Conservation (phyloP, 2,329 filamentous ascomycete species). For the Alternaria solani region DNA sequence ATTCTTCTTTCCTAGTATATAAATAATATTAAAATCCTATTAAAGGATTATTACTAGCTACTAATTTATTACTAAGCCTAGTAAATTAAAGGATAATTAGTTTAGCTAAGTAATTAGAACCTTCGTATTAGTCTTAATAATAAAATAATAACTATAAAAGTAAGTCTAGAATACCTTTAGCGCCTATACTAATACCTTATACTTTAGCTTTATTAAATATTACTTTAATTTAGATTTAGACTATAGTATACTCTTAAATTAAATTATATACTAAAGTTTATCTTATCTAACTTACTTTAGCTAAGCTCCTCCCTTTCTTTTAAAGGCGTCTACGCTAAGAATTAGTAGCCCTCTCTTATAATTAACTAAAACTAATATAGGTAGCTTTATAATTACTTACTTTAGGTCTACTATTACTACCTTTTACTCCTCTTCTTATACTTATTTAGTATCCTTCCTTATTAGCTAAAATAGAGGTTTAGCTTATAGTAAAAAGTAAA, state of each 20-base stretch:
- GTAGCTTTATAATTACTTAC: not conserved
- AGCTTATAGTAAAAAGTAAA: not conserved
- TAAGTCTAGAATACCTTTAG: slow-evolving; percentile 2
- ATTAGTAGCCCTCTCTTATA: not conserved
- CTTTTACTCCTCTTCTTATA: not conserved
- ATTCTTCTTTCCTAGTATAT: slow-evolving; percentile 1
- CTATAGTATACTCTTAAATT: slow-evolving; percentile 6
- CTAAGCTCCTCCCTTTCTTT: not conserved
- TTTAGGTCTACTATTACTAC: not conserved
- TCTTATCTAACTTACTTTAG: not conserved
- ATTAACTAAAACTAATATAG: not conserved
- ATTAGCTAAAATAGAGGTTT: slow-evolving; percentile 3
- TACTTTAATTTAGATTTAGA: not conserved
- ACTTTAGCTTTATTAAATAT: not conserved
- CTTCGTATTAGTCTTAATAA: no score
- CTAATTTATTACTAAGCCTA: not conserved
- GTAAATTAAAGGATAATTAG: not conserved
- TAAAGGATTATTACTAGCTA: not conserved
- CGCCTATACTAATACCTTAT: not conserved
- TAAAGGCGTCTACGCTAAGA: not conserved
- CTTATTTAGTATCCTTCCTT: not conserved
- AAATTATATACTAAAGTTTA: not conserved
- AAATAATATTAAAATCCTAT: no score
- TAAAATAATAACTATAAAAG: slow-evolving; percentile 6
- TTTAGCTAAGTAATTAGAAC: not conserved